Evolutionary conservation across 2,329 filamentous ascomycete species (phyloP).

Genomic region (Colletotrichum viniferum): DNA sequence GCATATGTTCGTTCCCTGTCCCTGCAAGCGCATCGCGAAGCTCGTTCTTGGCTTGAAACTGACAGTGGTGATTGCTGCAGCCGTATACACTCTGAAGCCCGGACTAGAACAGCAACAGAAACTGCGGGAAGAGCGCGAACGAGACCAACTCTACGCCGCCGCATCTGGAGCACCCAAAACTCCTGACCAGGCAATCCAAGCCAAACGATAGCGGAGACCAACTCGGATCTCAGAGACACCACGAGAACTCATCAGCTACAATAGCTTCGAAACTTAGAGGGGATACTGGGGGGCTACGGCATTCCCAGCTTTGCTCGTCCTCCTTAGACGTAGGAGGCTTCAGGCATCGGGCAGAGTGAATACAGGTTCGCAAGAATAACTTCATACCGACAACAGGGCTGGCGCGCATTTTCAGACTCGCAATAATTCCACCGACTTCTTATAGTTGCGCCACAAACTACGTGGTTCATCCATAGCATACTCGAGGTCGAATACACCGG

Average conservation of each 20-base stretch:
- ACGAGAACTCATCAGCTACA: not conserved
- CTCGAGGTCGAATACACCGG: not conserved
- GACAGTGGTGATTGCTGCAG: not conserved
- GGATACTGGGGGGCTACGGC: not conserved
- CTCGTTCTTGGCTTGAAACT: not conserved
- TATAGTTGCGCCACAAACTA: not conserved
- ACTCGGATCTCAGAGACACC: not conserved
- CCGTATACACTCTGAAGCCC: constrained; percentile 10
- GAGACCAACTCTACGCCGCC: not conserved
- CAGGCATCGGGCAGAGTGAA: not conserved
- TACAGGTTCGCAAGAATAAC: not conserved
- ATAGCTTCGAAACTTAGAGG: not conserved
- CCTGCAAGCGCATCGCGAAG: not conserved
- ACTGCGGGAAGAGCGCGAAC: not conserved
- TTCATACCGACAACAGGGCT: not conserved
- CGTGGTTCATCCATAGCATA: not conserved
- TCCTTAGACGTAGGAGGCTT: not conserved
- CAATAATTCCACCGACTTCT: not conserved
- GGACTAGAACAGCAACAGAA: constrained; percentile 7
- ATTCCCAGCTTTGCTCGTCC: not conserved
- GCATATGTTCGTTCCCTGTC: not conserved
- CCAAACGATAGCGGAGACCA: not conserved
- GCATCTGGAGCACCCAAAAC: not conserved
- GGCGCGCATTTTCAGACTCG: not conserved
- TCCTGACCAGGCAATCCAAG: not conserved